phyloP scores from a whole-genome alignment of 129 eudicot genomes.

The Gnaphalium uliginosum region DNA sequence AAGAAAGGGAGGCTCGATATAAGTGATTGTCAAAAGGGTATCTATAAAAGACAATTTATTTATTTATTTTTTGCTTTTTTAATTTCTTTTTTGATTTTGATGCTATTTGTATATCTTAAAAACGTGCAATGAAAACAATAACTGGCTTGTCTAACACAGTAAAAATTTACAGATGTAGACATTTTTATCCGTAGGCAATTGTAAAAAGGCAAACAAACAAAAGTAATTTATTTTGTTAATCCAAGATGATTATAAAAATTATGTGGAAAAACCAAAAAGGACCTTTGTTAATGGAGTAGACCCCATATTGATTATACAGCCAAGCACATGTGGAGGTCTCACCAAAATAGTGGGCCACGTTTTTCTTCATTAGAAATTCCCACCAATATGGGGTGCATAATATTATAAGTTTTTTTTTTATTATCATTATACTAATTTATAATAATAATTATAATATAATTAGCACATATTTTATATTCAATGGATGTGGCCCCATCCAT shows the following conservation, averaged over 20 bases:
- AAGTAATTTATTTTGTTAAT: slow-evolving; percentile 4
- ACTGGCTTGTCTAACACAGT: background rate
- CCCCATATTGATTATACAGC: slow-evolving; percentile 37
- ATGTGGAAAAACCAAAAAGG: background rate
- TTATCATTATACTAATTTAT: background rate
- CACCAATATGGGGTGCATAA: slow-evolving; percentile 60
- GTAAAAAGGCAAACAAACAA: background rate
- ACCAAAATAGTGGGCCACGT: slow-evolving; percentile 49
- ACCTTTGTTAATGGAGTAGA: slow-evolving; percentile 30
- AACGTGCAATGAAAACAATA: slow-evolving; percentile 13
- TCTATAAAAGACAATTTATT: slow-evolving; percentile 26
- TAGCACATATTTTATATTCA: slow-evolving; percentile 27
- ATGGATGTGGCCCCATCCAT: slow-evolving; percentile 65
- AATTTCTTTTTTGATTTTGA: slow-evolving; percentile 5
- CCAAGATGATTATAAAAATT: slow-evolving; percentile 12
- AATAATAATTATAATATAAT: background rate
- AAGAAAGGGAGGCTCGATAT: slow-evolving; percentile 42
- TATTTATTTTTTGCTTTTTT: background rate
- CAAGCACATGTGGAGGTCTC: slow-evolving; percentile 51
- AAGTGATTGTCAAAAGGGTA: slow-evolving; percentile 38
- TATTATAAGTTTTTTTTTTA: slow-evolving; percentile 27
- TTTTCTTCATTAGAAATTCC: slow-evolving; percentile 49
- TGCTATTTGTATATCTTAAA: slow-evolving; percentile 10
- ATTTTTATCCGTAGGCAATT: background rate
- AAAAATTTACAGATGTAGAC: background rate